Evolutionary conservation across 1,284 basidiomycete genomes (phyloP), one percentile per base, ranked within the genome.

Genomic region (Irpex rosettiformis): DNA sequence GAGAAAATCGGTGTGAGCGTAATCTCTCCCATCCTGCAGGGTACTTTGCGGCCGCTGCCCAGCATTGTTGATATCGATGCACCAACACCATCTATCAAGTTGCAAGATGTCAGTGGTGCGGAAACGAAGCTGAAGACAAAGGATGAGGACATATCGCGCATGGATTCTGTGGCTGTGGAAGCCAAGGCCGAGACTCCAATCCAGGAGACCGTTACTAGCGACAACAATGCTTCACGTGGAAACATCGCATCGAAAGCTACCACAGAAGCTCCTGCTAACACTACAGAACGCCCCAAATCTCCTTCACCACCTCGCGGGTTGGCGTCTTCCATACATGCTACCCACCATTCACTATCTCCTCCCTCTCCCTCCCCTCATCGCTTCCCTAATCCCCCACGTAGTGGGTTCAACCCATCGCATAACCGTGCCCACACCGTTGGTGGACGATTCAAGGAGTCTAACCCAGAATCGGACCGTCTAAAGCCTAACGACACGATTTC

Each of bases 11-110:
- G 27, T 11, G 57, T 40, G 24, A 72, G 73, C 58, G 68, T 75
- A 52, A 88, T 89, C 55, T 89, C 88, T 2, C 88, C 88, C 0
- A 88, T 90, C 53, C 76, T 87, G 45, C 81, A 83, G 54, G 86
- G 84, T 64, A 78, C 84, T 40, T 72, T 90, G 56, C 85, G 75
- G 67, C 79, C 86, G 13, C 72, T 89, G n/a, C 87, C 87, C 4
- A 83, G 81, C 56, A 62, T 70, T 45, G 69, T 54, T 33, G 61
- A 62, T 45, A 56, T 60, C 51, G 58, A 61, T 16, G 55, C 60
- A 18, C 51, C 59, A 18, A 57, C 55, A 37, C 61, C 58, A 2
- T 55, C 58, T 24, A 61, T 61, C 40, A 58, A 43, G 49, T 21
- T 58, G 42, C 56, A 61, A n/a, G 60, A 61, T 21, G 54, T 56